Evolutionary conservation across 2,329 filamentous ascomycete species (phyloP).

Genomic region (Diaporthe sp.): DNA sequence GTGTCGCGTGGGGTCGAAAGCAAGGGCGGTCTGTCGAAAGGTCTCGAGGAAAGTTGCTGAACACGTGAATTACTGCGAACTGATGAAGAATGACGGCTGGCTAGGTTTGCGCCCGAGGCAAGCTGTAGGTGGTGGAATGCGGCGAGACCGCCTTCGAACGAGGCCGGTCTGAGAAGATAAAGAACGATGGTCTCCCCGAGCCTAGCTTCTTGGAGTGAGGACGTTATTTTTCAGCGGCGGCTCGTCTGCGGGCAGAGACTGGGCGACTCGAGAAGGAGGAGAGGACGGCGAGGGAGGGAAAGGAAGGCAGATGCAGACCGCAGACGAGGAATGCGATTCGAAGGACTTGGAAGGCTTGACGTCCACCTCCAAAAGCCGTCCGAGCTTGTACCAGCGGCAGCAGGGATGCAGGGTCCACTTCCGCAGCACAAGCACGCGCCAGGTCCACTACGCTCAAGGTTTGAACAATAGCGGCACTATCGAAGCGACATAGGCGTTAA

Average conservation of each 20-base stretch:
- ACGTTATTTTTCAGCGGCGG: not conserved
- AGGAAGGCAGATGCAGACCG: constrained; percentile 40
- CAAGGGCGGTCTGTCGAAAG: not conserved
- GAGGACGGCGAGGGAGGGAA: not conserved
- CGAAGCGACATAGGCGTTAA: not conserved
- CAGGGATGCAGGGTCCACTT: constrained; percentile 29
- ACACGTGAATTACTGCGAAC: not conserved
- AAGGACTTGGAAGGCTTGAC: constrained; percentile 33
- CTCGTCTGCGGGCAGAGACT: not conserved
- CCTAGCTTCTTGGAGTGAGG: not conserved
- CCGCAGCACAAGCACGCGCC: not conserved
- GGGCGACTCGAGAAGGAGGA: not conserved
- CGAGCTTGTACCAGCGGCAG: constrained; percentile 6
- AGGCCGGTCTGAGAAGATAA: constrained; percentile 14
- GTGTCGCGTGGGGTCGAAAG: constrained; percentile 7
- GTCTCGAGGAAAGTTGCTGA: not conserved
- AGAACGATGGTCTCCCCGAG: constrained; percentile 13
- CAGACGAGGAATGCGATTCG: constrained; percentile 38
- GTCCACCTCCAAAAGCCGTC: constrained; percentile 26
- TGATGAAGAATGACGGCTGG: not conserved
- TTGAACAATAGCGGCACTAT: not conserved
- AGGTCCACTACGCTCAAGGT: not conserved
- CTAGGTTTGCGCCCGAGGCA: constrained; percentile 29
- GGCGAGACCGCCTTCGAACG: constrained; percentile 23
- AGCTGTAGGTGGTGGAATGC: not conserved